Base-by-base conservation (phyloP, 1,284 basidiomycete genomes). In the Inonotus obliquus region DNA sequence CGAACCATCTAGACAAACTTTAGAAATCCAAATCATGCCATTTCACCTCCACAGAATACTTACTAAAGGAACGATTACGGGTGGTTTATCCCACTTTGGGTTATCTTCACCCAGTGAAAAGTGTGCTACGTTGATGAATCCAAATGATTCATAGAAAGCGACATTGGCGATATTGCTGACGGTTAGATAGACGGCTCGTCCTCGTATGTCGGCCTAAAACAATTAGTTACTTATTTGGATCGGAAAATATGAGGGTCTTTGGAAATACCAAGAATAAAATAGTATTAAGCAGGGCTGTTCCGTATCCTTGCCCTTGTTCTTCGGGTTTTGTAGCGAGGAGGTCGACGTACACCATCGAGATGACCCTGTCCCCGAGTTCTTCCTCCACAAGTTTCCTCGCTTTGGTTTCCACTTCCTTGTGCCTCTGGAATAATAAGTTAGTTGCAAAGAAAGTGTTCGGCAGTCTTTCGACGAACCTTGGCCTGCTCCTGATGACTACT, bases 101-200 rank as follows among this genome's bases (percentile, higher is more conserved):
- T 69, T 62, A 11, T 65, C 63, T 10, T 65, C 63, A 3, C 67
- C 69, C 17, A 69, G 52, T 0, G 37, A 23, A 45, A 66, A 54
- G 29, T 66, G 29, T 0, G 25, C 55, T 2, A 64, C 59, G 11
- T 52, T 51, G 2, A 54, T 52, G 54, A 65, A 69, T 27, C 67
- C 68, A 29, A 63, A 63, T 10, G 61, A 62, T 47, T 68, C 65
- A 60, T 69, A 69, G 55, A 67, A 69, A 11, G 56, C 51, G 2
- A 65, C 65, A 49, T 69, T 69, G 0, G 23, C n/a, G 27, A 51
- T n/a, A 44, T 69, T 68, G 23, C 68, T 65, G 2, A 66, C 64
- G n/a, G 51, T 38, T 4, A 69, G 64, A 35, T 55, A 65, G 0
- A 66, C 61, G 9, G 65, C 55, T n/a, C 62, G 62, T 23, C 60